These are phyloP conservation scores for Tanacetum coccineum DNA, from an alignment of 129 eudicot genomes.

Conservation along the genomic window DNA sequence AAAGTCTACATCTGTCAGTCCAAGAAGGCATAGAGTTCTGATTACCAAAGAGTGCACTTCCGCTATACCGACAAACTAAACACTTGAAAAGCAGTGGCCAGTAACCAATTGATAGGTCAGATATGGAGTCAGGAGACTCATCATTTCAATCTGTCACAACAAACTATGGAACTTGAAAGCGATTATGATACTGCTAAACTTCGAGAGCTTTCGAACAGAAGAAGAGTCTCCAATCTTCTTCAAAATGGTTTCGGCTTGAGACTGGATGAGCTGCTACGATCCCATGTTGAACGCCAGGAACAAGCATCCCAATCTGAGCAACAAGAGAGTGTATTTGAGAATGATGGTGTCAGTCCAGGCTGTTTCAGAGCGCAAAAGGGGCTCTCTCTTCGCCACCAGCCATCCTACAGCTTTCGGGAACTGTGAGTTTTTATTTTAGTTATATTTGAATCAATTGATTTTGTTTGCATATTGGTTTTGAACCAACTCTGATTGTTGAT, in stretches of 20 bases:
- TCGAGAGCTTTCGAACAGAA: constrained; percentile 74
- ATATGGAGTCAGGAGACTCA: background rate
- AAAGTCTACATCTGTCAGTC: constrained; percentile 39
- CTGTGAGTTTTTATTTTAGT: constrained; percentile 40
- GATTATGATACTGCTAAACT: constrained; percentile 38
- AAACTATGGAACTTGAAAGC: background rate
- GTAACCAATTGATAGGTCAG: background rate
- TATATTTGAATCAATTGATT: background rate
- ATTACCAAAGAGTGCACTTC: constrained; percentile 2
- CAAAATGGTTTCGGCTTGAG: constrained; percentile 80
- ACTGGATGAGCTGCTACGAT: constrained; percentile 66
- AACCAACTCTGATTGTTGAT: background rate
- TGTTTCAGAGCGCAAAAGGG: constrained; percentile 20
- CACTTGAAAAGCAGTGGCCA: constrained; percentile 5
- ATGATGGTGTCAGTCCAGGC: constrained; percentile 26
- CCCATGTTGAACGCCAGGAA: constrained; percentile 60
- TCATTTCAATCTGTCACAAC: background rate
- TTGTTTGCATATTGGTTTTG: background rate
- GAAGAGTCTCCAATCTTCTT: constrained; percentile 92
- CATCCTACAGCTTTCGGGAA: constrained; percentile 29
- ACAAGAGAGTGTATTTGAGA: constrained; percentile 31
- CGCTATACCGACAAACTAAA: background rate
- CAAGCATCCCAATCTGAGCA: constrained; percentile 41
- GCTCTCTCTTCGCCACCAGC: constrained; percentile 27
- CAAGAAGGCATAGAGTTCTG: constrained; percentile 15